Evolutionary conservation across 2,329 filamentous ascomycete genomes (phyloP), one percentile per base, ranked within the genome.

Genomic region (Ophiostoma sp.): DNA sequence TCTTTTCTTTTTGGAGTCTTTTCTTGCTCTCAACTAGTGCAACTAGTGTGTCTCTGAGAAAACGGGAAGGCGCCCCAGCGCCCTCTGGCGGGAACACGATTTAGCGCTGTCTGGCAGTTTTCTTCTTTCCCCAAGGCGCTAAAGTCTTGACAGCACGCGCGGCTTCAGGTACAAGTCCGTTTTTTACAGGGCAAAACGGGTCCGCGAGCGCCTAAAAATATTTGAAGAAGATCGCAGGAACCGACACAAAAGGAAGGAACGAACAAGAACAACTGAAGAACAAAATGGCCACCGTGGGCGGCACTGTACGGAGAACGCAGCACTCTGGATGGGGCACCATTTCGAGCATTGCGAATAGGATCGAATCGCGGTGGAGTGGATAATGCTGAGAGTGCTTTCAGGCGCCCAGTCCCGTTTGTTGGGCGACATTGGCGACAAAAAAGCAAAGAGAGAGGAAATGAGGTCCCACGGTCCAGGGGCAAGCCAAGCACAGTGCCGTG

Each of bases 11-110:
- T 25, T n/a, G n/a, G n/a, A n/a, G n/a, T n/a, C n/a, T n/a, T 15
- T 17, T 45, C 25, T 12, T 28, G n/a, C 28, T 31, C 66, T 52
- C 19, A 28, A 15, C 39, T 68, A 68, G 39, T 68, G 61, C 33
- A n/a, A 42, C 28, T 73, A 70, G 39, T 57, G 59, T 61, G 28
- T 22, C 33, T n/a, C 59, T 31, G 61, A n/a, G 25, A 70, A 71
- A 73, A 69, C 69, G 72, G 72, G 69, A 71, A 57, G 45, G 33
- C 72, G 72, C 72, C 55, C 52, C 63, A 31, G 31, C 72, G 72
- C 71, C 52, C 39, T 72, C 31, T 36, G 22, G 57, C 66, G 66
- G 66, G 72, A 48, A 48, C 61, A 39, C 25, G 55, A 36, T 61
- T 61, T 71, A 71, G 69, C 69, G 55, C 63, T 71, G 69, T 63